These are phyloP conservation scores for Silene latifolia DNA, from an alignment of 148 eudicot species.

Conservation along the genomic window DNA sequence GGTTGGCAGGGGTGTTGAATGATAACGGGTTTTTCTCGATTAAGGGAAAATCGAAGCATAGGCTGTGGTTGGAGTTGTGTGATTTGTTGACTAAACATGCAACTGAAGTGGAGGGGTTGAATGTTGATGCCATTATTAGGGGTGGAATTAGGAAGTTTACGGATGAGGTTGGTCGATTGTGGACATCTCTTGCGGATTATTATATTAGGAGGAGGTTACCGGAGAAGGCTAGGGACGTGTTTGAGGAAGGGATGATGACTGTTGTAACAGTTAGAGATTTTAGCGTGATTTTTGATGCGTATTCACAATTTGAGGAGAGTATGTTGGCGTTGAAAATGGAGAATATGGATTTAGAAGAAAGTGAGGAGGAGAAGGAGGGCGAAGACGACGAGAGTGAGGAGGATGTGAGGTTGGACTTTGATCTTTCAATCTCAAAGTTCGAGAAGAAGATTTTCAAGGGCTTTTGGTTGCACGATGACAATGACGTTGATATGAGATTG, in stretches of 20 bases:
- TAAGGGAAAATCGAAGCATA: slow-evolving; percentile 83
- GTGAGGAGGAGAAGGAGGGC: slow-evolving; percentile 38
- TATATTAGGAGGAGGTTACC: slow-evolving; percentile 75
- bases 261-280: slow-evolving; percentile 91
- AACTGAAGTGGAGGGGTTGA: slow-evolving; percentile 69
- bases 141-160: slow-evolving; percentile 96
- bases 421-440: slow-evolving; percentile 42
- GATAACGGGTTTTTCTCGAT: slow-evolving; percentile 74
- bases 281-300: slow-evolving; percentile 85
- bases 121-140: slow-evolving; percentile 89
- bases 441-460: slow-evolving; percentile 46
- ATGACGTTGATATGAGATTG: slow-evolving; percentile 73
- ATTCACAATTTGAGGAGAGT: slow-evolving; percentile 93
- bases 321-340: slow-evolving; percentile 82
- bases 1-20: slow-evolving; percentile 85
- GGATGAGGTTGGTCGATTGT: slow-evolving; percentile 91
- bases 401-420: slow-evolving; percentile 52
- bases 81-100: slow-evolving; percentile 91
- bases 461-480: slow-evolving; percentile 79
- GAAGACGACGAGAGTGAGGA: slow-evolving; percentile 40
- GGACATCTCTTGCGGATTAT: slow-evolving; percentile 89
- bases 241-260: slow-evolving; percentile 92
- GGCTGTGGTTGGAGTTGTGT: slow-evolving; percentile 88
- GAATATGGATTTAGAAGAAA: slow-evolving; percentile 49
- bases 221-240: slow-evolving; percentile 82